Evolutionary conservation across 2,329 filamentous ascomycete genomes (phyloP), one percentile per base, ranked within the genome.

Genomic region (Fusarium decemcellulare): DNA sequence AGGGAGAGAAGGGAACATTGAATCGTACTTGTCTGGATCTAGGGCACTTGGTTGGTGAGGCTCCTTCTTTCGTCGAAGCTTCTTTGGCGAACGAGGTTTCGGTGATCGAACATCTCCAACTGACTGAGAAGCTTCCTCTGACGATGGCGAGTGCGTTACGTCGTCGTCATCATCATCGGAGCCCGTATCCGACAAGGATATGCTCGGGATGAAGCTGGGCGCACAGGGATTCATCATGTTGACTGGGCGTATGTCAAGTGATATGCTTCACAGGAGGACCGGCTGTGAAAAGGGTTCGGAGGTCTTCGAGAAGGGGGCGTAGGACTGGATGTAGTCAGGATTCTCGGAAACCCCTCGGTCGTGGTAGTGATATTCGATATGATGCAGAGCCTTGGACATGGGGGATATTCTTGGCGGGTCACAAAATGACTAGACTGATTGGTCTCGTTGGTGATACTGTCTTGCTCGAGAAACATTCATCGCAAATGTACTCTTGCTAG

Each of bases 171-270:
- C 46, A 9, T 29, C 55, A 39, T 50, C 44, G 37, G 53, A 53
- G 18, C 23, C 48, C 7, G 42, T 52, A 16, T 68, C 51, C 12
- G 63, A 56, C 18, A 52, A n/a, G 48, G 48, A 32, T 15, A 46
- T 37, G 46, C 43, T 67, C 15, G 76, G 76, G 16, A 70, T 63
- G 50, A 78, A 78, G 16, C 69, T 63, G n/a, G 65, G 61, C 8
- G 76, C 76, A 16, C 65, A 68, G 5, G 76, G 76, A 63, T 78
- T 78, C 76, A 78, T 78, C 39, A 36, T 59, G 29, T 32, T 32
- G 36, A 36, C 16, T 9, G 15, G 32, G 4, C 42, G 36, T 47
- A 43, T 53, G 42, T 48, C 8, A 37, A 47, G 39, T 34, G 46
- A 44, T 58, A 14, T 55, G 39, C 11, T 23, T 53, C 34, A 43